These are phyloP conservation scores for Skeletonema tropicum DNA, from an alignment of 108 stramenopile genomes.

Conservation along the genomic window DNA sequence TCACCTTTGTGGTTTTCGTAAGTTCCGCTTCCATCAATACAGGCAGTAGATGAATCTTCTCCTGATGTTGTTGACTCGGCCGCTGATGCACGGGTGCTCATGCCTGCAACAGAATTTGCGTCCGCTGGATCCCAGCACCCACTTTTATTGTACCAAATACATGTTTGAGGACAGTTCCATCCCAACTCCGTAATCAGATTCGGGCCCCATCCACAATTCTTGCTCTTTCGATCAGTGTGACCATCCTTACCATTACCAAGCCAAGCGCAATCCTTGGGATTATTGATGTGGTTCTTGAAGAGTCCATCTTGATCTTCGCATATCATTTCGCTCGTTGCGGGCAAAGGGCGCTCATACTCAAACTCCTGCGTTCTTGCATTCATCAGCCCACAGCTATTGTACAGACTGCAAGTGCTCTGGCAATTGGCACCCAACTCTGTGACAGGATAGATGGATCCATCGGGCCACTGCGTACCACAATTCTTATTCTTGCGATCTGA, in stretches of 20 bases:
- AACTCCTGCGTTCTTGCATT: background rate
- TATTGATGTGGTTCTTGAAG: slow-evolving; percentile 28
- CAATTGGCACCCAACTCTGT: slow-evolving; percentile 24
- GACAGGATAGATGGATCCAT: slow-evolving; percentile 6
- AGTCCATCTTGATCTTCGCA: slow-evolving; percentile 11
- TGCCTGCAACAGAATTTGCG: background rate
- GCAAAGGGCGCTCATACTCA: background rate
- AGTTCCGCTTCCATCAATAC: slow-evolving; percentile 27
- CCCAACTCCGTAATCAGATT: slow-evolving; percentile 36
- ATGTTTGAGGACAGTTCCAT: slow-evolving; percentile 30
- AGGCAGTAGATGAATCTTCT: slow-evolving; percentile 9
- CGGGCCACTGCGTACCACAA: slow-evolving; percentile 17
- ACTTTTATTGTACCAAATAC: slow-evolving; percentile 30
- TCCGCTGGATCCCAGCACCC: slow-evolving; percentile 17
- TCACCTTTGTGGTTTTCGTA: slow-evolving; percentile 21
- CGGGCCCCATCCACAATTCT: slow-evolving; percentile 30
- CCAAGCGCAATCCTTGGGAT: slow-evolving; percentile 28
- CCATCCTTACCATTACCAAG: slow-evolving; percentile 29
- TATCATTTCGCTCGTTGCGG: background rate
- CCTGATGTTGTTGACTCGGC: background rate
- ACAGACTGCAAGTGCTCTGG: slow-evolving; percentile 5
- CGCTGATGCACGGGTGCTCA: background rate
- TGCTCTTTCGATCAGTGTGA: slow-evolving; percentile 36
- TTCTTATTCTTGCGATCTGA: slow-evolving; percentile 35
- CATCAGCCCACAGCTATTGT: slow-evolving; percentile 14